These are phyloP conservation scores for Lasiodiplodia sp. DNA, from an alignment of 2,329 filamentous ascomycete species.

Conservation along the genomic window DNA sequence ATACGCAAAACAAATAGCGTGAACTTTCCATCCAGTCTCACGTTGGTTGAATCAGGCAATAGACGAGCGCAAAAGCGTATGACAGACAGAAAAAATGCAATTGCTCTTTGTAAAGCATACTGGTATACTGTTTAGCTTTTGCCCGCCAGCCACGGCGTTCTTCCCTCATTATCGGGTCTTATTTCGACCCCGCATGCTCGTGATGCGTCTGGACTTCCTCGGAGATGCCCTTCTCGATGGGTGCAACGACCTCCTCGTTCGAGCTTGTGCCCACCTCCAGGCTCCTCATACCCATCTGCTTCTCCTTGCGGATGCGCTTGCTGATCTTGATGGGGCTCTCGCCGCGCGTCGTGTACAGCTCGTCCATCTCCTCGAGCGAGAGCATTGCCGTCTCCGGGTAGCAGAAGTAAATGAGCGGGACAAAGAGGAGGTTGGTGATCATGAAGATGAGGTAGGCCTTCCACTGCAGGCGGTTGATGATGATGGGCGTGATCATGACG, in stretches of 20 bases:
- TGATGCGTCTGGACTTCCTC: conserved; percentile 4
- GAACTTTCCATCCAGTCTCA: too few relatives aligned
- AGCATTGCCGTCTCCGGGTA: conserved; percentile 47
- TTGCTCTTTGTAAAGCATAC: background rate
- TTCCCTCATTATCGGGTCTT: background rate
- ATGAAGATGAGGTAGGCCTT: conserved; percentile 30
- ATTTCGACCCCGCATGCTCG: background rate
- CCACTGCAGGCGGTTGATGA: conserved; percentile 30
- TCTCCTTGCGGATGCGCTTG: conserved; percentile 27
- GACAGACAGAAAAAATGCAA: background rate
- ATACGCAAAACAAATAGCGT: too few relatives aligned
- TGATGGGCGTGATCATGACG: conserved; percentile 49
- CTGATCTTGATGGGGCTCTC: conserved; percentile 28
- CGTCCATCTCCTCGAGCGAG: conserved; percentile 47
- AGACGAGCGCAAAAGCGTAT: background rate
- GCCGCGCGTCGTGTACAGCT: conserved; percentile 35
- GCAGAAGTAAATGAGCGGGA: conserved; percentile 40
- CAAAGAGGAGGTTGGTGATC: conserved; percentile 27
- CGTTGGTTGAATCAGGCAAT: too few relatives aligned
- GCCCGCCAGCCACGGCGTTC: background rate
- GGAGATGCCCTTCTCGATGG: conserved; percentile 12
- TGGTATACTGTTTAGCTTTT: background rate
- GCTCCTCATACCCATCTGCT: conserved; percentile 15
- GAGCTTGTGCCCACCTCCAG: conserved; percentile 15
- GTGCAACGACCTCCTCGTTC: conserved; percentile 4